Base-by-base conservation (phyloP, 192 early-diverging fungal genomes). In the Lunasporangiospora selenospora region DNA sequence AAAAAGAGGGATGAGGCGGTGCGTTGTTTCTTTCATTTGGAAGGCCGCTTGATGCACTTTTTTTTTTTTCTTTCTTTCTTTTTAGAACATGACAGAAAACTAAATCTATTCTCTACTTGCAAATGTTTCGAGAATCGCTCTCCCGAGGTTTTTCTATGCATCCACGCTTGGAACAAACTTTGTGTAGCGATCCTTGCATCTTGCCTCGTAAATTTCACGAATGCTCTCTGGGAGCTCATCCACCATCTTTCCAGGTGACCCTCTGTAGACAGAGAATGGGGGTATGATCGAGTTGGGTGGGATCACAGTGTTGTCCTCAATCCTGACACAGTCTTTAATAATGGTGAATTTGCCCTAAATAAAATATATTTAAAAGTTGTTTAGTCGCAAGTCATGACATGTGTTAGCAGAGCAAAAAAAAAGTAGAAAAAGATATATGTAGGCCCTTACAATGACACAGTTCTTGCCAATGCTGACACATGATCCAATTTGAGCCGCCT, bases 391-490 rank as follows among this genome's bases (percentile, higher is more conserved):
- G 16, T 24, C 32, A 50, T 55, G n/a, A n/a, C 42, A 33, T 1
- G 13, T 32, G 19, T 34, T 24, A 29, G 21, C 32, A 50, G 29
- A 15, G 39, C 18, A 36, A 65, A 48, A 29, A 36, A 19, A 21
- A 76, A n/a, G n/a, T n/a, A n/a, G n/a, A n/a, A n/a, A n/a, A n/a
- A n/a, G n/a, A n/a, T n/a, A n/a, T n/a, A n/a, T n/a, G n/a, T n/a
- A n/a, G n/a, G n/a, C n/a, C n/a, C 88, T 82, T 77, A 95, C 95
- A 64, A 99, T 94, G 8, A 98, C 89, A 65, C 93, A 96, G 75
- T 97, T 93, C 66, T 89, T 90, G 31, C 96, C 96, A 57, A 99
- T 97, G 29, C 77, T 77, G 2, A 99, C 97, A 75, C 87, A 86
- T 2, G 87, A 92, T 21, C 97, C 97, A 33, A 99, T 94, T 10